Evolutionary conservation across 2,329 filamentous ascomycete genomes (phyloP), one percentile per base, ranked within the genome.

Genomic region (Grosmannia huntii): DNA sequence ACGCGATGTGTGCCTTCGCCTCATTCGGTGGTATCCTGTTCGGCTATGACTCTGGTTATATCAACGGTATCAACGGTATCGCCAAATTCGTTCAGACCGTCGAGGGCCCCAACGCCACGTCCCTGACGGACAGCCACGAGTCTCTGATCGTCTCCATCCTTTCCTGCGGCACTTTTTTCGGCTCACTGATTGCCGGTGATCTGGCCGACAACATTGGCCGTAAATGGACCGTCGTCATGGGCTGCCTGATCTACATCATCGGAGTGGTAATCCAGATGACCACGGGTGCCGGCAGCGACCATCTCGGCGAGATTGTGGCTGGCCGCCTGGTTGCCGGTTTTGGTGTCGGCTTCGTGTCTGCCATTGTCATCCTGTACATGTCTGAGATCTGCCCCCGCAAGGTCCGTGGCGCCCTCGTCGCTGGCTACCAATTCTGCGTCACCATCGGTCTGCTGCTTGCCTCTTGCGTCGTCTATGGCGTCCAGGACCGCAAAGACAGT

Each of bases 301-400:
- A 77, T 44, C 74, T 87, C 14, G 81, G 76, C 59, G 75, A 83
- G 61, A 82, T 90, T 60, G 84, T 89, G 25, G 79, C 81, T 59
- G 88, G 88, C 69, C 87, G 87, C 78, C 73, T 90, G 59, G 73
- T 92, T 65, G 84, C 87, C 53, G 88, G 88, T 69, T 70, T 90
- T 59, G 88, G 88, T 77, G 86, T 90, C 66, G 88, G 87, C 68
- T 90, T 90, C 69, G 86, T 88, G 64, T 89, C 86, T 10, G 86
- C 87, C 66, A 84, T 90, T 66, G 84, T 90, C 71, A 89, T 90
- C 68, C 77, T 90, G 61, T 91, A 94, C 81, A 92, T 94, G 88
- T 89, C 85, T 54, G 89, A 91, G 73, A 89, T 91, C 68, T 73
- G 75, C 62, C 85, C 86, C 60, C 81, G 79, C 70, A 89, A 87